Base-by-base conservation (phyloP, 768 basidiomycete genomes). In the Paxillus involutus region DNA sequence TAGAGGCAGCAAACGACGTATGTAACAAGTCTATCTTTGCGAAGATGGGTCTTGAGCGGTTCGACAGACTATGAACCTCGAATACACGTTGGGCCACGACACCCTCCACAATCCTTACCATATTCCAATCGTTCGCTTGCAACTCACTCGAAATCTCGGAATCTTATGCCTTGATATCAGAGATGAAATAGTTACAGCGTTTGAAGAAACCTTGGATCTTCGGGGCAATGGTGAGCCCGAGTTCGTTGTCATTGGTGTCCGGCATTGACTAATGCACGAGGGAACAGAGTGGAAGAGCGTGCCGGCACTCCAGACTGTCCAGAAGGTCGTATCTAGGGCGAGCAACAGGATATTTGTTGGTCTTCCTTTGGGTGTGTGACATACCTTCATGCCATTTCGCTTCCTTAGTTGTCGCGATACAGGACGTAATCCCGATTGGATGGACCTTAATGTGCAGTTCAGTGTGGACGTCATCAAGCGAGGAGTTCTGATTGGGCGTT, bases 291-390 rank as follows among this genome's bases (percentile, higher is more conserved):
- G 78, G 79, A 58, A 60, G 7, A 54, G 56, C 3, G 51, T 77
- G n/a, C 60, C 63, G 0, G 68, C 56, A 3, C 26, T 69, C 7
- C 58, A 66, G 3, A 63, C 56, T 0, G 53, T 72, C 16, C 68
- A 62, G 51, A 59, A 68, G 21, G 64, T 82, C 29, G 64, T 82
- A 7, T 69, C 69, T 30, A 71, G 77, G 35, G 65, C 71, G 5
- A 75, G 66, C 44, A 80, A 78, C 57, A 73, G 82, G 16, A 47
- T 75, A 6, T 79, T 83, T 49, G 76, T 82, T 9, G 82, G 81
- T 0, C 61, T 73, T 24, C 78, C 79, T 10, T 45, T 78, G 2
- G 82, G 81, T 80, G 40, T 33, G 41, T 30, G 7, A 10, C 19
- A n/a, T 26, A 21, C 10, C 7, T 11, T 43, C 24, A 45, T 7